Evolutionary conservation across 495 filamentous ascomycete species (phyloP), one percentile per base, ranked within the genome.

Genomic region (Neurospora africana): DNA sequence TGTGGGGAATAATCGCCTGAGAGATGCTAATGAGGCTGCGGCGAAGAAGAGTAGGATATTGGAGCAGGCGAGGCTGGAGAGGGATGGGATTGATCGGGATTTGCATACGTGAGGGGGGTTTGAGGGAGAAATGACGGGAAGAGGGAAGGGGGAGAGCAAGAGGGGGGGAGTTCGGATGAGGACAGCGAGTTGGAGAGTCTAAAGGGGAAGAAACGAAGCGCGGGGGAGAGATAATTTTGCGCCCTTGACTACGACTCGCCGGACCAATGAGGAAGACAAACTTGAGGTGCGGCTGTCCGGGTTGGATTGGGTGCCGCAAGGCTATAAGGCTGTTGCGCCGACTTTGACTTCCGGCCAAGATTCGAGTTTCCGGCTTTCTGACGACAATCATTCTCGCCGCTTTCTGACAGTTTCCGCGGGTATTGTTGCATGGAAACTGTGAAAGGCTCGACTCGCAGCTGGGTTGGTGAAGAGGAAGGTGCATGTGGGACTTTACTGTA

Each of bases 1-100:
- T 67, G 73, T 71, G 65, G 76, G 74, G 38, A 69, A 70, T 69
- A 72, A 73, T 69, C 40, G 72, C 74, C 69, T 27, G 13, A 71
- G 65, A 23, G 23, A 61, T 30, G 23, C 23, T 27, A 43, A 43
- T n/a, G 41, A 43, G 41, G 41, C 41, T n/a, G 41, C 41, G 41
- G 41, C 41, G 23, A 27, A 61, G 53, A 61, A 17, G 23, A 61
- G 53, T 4, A 61, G 17, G 53, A 30, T 61, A 17, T 30, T 61
- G 53, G 53, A 61, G 23, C 53, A 61, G 53, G 53, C 53, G 23
- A 30, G 53, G 53, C 0, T 61, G 53, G 53, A 61, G 23, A 61
- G 53, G 23, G 53, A 61, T 61, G 53, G 53, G 53, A 61, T 61
- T 17, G 53, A 61, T 61, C 21, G 53, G 53, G 53, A 61, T 53